These are phyloP conservation scores for Pichia rugopelliculosa DNA, from an alignment of 805 yeast genomes.

Conservation along the genomic window DNA sequence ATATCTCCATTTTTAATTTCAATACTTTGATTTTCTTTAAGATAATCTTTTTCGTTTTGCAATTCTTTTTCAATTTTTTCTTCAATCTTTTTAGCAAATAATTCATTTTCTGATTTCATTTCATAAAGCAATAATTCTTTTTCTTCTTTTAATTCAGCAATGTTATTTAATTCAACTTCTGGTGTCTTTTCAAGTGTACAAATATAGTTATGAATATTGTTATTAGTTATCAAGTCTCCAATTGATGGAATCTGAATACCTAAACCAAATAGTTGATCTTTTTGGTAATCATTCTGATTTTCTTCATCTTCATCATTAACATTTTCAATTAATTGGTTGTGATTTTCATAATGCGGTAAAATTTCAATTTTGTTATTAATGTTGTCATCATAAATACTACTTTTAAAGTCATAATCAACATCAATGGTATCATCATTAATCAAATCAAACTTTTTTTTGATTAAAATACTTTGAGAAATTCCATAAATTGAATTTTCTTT, in stretches of 20 bases:
- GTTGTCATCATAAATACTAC: not conserved
- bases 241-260: constrained; percentile 1
- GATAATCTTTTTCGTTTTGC: not conserved
- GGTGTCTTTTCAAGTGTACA: constrained; percentile 4
- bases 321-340: too few species aligned
- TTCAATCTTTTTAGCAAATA: not conserved
- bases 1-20: not conserved
- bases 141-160: too few species aligned
- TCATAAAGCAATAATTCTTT: too few species aligned
- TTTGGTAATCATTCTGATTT: not conserved
- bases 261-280: constrained; percentile 1
- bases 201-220: not conserved
- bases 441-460: not conserved
- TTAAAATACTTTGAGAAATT: not conserved
- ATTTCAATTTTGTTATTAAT: not conserved
- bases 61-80: not conserved
- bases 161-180: not conserved
- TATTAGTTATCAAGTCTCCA: not conserved
- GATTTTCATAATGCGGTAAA: too few species aligned
- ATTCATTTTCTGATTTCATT: not conserved
- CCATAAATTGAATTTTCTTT: not conserved
- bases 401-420: not conserved
- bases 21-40: not conserved
- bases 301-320: not conserved
- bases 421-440: not conserved